These are phyloP conservation scores for Metschnikowia vanudenii DNA, from an alignment of 805 yeast species.

Conservation along the genomic window DNA sequence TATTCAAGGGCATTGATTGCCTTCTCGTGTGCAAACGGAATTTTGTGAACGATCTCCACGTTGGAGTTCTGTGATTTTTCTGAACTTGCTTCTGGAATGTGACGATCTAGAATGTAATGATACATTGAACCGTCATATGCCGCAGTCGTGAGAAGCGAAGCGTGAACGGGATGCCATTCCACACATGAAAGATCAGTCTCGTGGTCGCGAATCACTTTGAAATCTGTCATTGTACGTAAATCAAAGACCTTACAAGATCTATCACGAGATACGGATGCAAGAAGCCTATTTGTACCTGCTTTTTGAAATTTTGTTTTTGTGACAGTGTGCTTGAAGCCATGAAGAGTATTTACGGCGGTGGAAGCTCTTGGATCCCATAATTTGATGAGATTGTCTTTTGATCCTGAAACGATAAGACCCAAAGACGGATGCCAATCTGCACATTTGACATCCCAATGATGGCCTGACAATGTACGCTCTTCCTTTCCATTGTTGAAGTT, in stretches of 20 bases:
- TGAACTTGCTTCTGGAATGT: constrained; percentile 36
- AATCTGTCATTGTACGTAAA: constrained; percentile 77
- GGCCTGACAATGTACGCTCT: constrained; percentile 80
- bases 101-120: constrained; percentile 65
- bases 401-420: constrained; percentile 88
- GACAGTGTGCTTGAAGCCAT: constrained; percentile 94
- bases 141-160: constrained; percentile 76
- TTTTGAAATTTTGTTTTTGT: constrained; percentile 84
- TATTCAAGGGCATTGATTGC: constrained; percentile 87
- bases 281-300: constrained; percentile 62
- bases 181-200: constrained; percentile 83
- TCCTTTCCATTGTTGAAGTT: constrained; percentile 85
- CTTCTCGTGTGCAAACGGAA: constrained; percentile 93
- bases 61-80: constrained; percentile 18
- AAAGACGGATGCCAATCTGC: constrained; percentile 94
- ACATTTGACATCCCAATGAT: constrained; percentile 98
- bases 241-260: constrained; percentile 86
- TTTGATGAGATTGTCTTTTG: constrained; percentile 90
- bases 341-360: constrained; percentile 71
- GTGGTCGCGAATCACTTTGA: constrained; percentile 69
- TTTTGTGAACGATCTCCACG: constrained; percentile 51
- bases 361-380: constrained; percentile 94
- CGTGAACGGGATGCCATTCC: constrained; percentile 91
- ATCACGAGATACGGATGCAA: constrained; percentile 89
- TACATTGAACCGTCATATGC: constrained; percentile 85